phyloP scores from a whole-genome alignment of 495 filamentous ascomycete genomes.

The Aspergillus taichungensis region DNA sequence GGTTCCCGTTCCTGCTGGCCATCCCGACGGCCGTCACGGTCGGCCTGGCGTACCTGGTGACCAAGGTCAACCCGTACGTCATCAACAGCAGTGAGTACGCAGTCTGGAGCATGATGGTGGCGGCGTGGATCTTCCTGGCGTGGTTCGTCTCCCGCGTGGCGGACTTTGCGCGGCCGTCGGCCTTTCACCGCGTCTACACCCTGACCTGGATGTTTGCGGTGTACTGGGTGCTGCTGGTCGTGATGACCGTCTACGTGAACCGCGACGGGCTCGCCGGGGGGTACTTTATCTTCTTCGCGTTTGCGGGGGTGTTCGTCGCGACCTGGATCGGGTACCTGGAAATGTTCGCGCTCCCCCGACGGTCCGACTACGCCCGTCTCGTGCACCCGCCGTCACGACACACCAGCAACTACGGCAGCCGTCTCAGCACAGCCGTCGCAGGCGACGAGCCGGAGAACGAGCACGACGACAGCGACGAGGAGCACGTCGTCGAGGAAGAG shows the following conservation, averaged over 20 bases:
- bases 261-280: constrained; percentile 61
- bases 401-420: constrained; percentile 35
- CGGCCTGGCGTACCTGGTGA: constrained; percentile 66
- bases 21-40: constrained; percentile 60
- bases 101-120: constrained; percentile 80
- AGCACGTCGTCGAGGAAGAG: constrained; percentile 40
- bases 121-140: constrained; percentile 66
- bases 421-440: constrained; percentile 20
- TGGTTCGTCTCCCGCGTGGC: constrained; percentile 82
- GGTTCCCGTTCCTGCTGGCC: constrained; percentile 69
- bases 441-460: constrained; percentile 20
- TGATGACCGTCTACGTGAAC: constrained; percentile 64
- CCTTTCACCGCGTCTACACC: constrained; percentile 72
- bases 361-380: constrained; percentile 49
- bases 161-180: constrained; percentile 75
- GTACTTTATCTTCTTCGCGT: constrained; percentile 78
- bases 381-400: constrained; percentile 24
- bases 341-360: constrained; percentile 67
- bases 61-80: constrained; percentile 78
- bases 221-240: constrained; percentile 63
- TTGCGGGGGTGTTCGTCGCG: constrained; percentile 64
- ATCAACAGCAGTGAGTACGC: constrained; percentile 79
- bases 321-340: constrained; percentile 67
- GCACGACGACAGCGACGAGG: constrained; percentile 29
- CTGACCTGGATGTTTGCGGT: constrained; percentile 75